Evolutionary conservation across 169 alveolate species (phyloP).

Genomic region (Babesia ovata): DNA sequence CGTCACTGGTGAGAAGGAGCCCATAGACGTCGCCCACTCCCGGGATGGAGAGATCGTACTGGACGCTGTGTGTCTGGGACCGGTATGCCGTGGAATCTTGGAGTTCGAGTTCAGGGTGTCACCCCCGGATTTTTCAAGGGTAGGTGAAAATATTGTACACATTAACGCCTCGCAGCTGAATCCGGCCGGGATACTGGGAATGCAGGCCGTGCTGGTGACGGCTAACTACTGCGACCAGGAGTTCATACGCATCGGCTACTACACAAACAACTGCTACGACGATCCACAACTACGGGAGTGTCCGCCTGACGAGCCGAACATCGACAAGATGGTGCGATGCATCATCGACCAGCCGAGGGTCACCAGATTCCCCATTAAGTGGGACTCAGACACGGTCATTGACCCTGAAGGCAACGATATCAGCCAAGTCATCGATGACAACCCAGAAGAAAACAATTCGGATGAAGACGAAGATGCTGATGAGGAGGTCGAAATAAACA

Average conservation of each 20-base stretch:
- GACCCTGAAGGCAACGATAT: slow-evolving; percentile 71
- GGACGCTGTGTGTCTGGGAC: slow-evolving; percentile 93
- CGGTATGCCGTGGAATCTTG: slow-evolving; percentile 90
- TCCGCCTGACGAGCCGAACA: slow-evolving; percentile 91
- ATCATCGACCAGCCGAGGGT: slow-evolving; percentile 97
- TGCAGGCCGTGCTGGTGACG: slow-evolving; percentile 94
- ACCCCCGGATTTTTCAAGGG: slow-evolving; percentile 91
- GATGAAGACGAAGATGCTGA: slow-evolving; percentile 35
- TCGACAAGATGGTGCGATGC: slow-evolving; percentile 89
- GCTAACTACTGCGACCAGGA: slow-evolving; percentile 93
- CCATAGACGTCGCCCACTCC: slow-evolving; percentile 19
- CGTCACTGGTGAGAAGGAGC: slow-evolving; percentile 6
- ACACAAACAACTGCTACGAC: slow-evolving; percentile 92
- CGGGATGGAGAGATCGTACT: slow-evolving; percentile 89
- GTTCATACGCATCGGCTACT: slow-evolving; percentile 96
- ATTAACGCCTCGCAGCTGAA: slow-evolving; percentile 69
- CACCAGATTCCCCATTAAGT: slow-evolving; percentile 92
- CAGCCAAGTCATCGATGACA: slow-evolving; percentile 59
- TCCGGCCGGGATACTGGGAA: slow-evolving; percentile 89
- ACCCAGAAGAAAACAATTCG: slow-evolving; percentile 40
- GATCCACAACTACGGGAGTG: slow-evolving; percentile 91
- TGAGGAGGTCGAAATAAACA: background rate
- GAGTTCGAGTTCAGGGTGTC: slow-evolving; percentile 90
- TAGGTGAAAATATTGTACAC: slow-evolving; percentile 25
- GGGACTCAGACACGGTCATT: slow-evolving; percentile 85